Base-by-base conservation (phyloP, 2,329 filamentous ascomycete genomes). In the Catunica adiposa region DNA sequence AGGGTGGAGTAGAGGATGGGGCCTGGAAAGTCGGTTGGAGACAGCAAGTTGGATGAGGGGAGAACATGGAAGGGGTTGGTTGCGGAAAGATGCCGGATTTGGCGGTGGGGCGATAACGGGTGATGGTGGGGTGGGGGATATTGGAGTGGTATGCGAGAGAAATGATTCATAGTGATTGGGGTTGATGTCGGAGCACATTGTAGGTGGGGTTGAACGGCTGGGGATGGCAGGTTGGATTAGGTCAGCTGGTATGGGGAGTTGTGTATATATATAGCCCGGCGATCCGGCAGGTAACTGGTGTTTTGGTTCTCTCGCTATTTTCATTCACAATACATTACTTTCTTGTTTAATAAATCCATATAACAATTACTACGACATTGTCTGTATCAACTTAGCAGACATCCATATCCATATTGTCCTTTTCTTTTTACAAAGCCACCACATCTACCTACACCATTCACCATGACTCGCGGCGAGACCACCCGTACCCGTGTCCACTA, bases 401-500 rank as follows among this genome's bases (percentile, higher is more conserved):
- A 26, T 20, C 7, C 29, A 34, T n/a, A 25, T 31, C 25, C 3
- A 20, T 25, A 7, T 34, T 23, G 29, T 48, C 15, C 15, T 11
- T 20, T 34, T 1, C 15, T 20, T 34, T 11, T 48, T 23, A 38
- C 54, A 56, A 29, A 37, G 48, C 29, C 44, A 52, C 56, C 54
- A 58, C 56, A 56, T 56, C 54, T 55, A 55, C 51, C 56, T 1
- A 20, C 17, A 25, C 42, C 57, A 54, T 54, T 60, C 69, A 77
- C 64, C 60, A 88, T 87, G 83, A 70, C 80, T 68, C 83, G 83
- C 67, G 84, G 83, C 72, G 84, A 86, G 72, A 76, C 77, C 61
- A 67, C 69, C 59, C 78, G 83, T 69, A 76, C 75, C 72, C 94
- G 92, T 74, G 78, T 94, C 71, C 84, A 90, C 79, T 89, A 80